Percentiles rank a stretch among this genome's conserved stretches.
Evolutionary conservation across 805 yeast species (phyloP).

Genomic region (Torulaspora gathmanii): DNA sequence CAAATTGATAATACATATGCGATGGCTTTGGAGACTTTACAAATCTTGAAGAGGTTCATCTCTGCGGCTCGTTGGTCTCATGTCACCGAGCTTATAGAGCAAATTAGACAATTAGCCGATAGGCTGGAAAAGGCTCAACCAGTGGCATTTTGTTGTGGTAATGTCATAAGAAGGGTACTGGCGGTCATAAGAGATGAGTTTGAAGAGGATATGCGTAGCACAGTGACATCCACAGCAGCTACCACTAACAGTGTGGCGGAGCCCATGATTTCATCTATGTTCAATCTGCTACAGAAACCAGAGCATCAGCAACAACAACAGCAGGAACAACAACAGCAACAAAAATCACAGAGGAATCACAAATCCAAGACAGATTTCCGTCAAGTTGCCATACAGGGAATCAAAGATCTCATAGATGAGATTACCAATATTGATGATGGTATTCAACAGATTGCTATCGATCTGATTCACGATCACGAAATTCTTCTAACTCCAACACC

Average conservation of each 20-base stretch:
- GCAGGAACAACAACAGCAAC: slow-evolving; percentile 18
- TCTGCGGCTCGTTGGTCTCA: slow-evolving; percentile 86
- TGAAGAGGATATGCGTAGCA: slow-evolving; percentile 43
- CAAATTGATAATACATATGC: slow-evolving; percentile 76
- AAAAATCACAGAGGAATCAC: slow-evolving; percentile 22
- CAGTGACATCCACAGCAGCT: slow-evolving; percentile 15
- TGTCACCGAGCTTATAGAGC: slow-evolving; percentile 63
- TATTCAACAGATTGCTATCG: slow-evolving; percentile 84
- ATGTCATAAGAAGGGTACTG: slow-evolving; percentile 82
- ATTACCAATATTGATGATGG: slow-evolving; percentile 85
- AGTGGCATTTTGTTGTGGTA: slow-evolving; percentile 82
- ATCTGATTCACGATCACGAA: slow-evolving; percentile 89
- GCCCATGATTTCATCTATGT: slow-evolving; percentile 78
- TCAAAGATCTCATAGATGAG: slow-evolving; percentile 88
- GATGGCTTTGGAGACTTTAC: slow-evolving; percentile 84
- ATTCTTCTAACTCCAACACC: slow-evolving; percentile 88
- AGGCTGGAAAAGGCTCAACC: slow-evolving; percentile 77
- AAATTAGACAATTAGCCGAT: slow-evolving; percentile 70
- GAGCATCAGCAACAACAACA: slow-evolving; percentile 23
- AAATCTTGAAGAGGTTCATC: slow-evolving; percentile 77
- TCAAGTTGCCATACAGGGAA: slow-evolving; percentile 84
- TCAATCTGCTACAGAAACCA: slow-evolving; percentile 66
- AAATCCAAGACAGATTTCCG: slow-evolving; percentile 55
- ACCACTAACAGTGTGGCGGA: slow-evolving; percentile 27
- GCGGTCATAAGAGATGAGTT: slow-evolving; percentile 85